Base-by-base conservation (phyloP, 2,329 filamentous ascomycete genomes). In the Fusarium domesticum region DNA sequence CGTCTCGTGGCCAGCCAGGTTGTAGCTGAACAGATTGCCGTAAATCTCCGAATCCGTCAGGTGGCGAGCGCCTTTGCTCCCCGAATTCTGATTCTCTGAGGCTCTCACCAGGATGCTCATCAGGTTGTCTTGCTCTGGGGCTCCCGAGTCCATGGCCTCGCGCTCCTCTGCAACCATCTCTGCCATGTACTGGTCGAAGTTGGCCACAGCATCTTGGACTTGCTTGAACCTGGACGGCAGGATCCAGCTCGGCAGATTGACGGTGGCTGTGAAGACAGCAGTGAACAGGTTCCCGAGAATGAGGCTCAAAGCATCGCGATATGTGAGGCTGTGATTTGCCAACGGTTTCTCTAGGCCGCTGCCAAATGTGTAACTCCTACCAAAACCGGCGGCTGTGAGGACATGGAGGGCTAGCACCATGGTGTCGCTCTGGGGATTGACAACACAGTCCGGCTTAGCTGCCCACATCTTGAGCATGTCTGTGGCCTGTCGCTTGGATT, bases 1-100 rank as follows among this genome's bases (percentile, higher is more conserved):
- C 0, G 74, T 77, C 45, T 78, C 75, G 44, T 77, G 73, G 1
- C 75, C 75, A 0, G 75, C 75, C 38, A 77, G 64, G 37, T 72
- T 75, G 48, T 76, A 67, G 2, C 71, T 60, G 39, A 74, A 75
- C 36, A 75, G 59, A 35, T 77, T 77, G 12, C 74, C 72, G 32
- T 71, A 71, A 6, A 78, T 70, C 45, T 78, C 74, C 1, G 50
- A 47, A 35, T 70, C 66, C 1, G 58, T 70, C 23, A 70, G 59
- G 10, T 51, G 39, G 2, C 47, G 39, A 10, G 47, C 39, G 2
- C 61, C 47, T 16, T 48, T 53, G 2, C 37, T 30, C 5, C 43
- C 35, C 1, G 39, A 28, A 2, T 18, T 38, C 34, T 47, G 18
- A 11, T 53, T 43, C 33, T 57, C 50, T 1, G 54, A 56, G 4